A percentile compares a stretch with the other conserved stretches of the same genome.
Conservation (phyloP, 2,329 filamentous ascomycete species). For the Lomentospora prolificans region DNA sequence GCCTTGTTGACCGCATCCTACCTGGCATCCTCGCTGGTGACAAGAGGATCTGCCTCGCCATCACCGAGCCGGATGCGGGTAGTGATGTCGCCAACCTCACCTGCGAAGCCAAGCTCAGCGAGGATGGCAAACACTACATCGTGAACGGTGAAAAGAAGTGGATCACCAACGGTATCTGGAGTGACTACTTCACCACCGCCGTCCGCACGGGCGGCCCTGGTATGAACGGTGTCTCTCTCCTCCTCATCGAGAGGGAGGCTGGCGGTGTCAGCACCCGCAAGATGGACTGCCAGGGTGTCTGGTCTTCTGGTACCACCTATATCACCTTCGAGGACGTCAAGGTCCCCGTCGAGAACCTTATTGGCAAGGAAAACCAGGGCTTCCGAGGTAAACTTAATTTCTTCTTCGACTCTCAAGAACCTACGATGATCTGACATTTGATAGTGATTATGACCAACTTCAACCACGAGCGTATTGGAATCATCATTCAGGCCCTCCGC, state of each 20-base stretch:
- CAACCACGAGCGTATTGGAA: constrained; percentile 98
- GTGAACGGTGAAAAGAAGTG: constrained; percentile 99
- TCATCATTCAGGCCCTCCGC: constrained; percentile 93
- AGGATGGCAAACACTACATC: constrained; percentile 97
- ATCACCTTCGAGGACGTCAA: constrained; percentile 99
- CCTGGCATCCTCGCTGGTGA: constrained; percentile 83
- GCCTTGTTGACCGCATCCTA: constrained; percentile 75
- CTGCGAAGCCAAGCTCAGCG: constrained; percentile 88
- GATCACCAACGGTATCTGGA: constrained; percentile 98
- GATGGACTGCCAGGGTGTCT: constrained; percentile 98
- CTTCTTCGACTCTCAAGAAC: background rate
- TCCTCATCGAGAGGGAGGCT: constrained; percentile 78
- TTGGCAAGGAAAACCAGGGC: constrained; percentile 96
- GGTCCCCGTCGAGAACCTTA: constrained; percentile 96
- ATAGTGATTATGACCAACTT: constrained; percentile 97
- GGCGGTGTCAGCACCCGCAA: constrained; percentile 84
- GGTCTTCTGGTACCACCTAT: constrained; percentile 91
- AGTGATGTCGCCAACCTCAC: constrained; percentile 91
- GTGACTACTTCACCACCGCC: constrained; percentile 94
- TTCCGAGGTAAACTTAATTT: constrained; percentile 56
- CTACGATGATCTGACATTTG: constrained; percentile 10
- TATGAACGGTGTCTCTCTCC: constrained; percentile 85
- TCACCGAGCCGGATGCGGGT: constrained; percentile 93
- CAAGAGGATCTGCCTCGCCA: constrained; percentile 95
- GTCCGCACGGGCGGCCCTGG: constrained; percentile 81